A percentile compares a stretch with the other conserved stretches of the same genome.
These are phyloP conservation scores for Puccinia hordei DNA, from an alignment of 1,284 basidiomycete genomes.

Conservation along the genomic window DNA sequence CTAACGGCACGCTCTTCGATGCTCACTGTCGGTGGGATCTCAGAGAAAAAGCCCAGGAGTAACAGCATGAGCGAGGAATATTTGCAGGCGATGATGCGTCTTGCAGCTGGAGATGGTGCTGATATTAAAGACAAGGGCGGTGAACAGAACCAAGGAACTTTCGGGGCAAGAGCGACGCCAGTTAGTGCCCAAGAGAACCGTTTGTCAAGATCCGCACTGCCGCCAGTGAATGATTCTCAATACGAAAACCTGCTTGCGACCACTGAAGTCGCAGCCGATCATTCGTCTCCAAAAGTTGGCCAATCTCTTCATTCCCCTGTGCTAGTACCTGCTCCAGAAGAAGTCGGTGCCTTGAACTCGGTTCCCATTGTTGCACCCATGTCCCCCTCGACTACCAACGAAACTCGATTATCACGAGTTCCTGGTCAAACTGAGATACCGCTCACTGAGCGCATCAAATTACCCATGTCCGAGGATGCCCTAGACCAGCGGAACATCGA, in stretches of 20 bases:
- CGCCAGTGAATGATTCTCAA: background rate
- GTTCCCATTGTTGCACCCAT: background rate
- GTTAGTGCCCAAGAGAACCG: background rate
- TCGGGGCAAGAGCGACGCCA: background rate
- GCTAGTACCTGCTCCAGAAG: background rate
- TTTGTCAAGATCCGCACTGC: background rate
- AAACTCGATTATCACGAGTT: background rate
- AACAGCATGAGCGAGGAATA: slow-evolving; percentile 37
- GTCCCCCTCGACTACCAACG: background rate
- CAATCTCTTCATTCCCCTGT: background rate
- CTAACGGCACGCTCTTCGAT: slow-evolving; percentile 28
- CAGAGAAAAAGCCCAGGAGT: background rate
- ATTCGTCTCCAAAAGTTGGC: background rate
- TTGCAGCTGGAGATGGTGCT: background rate
- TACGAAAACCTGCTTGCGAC: background rate
- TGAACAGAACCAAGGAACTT: background rate
- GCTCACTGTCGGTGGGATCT: background rate
- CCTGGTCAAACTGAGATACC: background rate
- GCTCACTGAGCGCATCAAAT: background rate
- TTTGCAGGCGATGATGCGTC: slow-evolving; percentile 27
- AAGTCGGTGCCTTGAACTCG: background rate
- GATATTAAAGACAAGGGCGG: background rate
- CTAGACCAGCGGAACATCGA: background rate
- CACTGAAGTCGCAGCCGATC: background rate
- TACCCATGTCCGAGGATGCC: background rate